A percentile compares a stretch with the other conserved stretches of the same genome.
Conservation (phyloP, 345 rosid species). For the Trapa incisa region DNA sequence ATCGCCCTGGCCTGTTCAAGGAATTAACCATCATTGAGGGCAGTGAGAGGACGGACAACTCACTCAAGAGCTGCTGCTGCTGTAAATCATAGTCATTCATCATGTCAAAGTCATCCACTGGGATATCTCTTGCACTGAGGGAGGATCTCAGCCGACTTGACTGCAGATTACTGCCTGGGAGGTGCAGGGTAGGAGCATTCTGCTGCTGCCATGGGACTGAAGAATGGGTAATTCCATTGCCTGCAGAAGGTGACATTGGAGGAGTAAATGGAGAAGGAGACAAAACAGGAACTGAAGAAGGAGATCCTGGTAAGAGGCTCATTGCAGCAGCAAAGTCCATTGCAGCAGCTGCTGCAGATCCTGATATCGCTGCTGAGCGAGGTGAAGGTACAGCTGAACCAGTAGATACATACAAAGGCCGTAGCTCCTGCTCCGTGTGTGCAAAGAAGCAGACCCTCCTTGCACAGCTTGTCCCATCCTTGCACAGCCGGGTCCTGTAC, state of each 20-base stretch:
- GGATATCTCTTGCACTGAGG: conserved; percentile 64
- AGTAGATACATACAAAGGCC: conserved; percentile 74
- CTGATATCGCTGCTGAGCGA: conserved; percentile 33
- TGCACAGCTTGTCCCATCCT: conserved; percentile 77
- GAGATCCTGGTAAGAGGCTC: conserved; percentile 72
- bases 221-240: conserved; percentile 51
- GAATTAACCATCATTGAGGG: conserved; percentile 36
- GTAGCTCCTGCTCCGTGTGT: conserved; percentile 77
- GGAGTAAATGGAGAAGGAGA: conserved; percentile 78
- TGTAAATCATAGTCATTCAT: conserved; percentile 50
- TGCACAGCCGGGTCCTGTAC: conserved; percentile 80
- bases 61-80: conserved; percentile 44
- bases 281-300: conserved; percentile 62
- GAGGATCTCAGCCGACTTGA: conserved; percentile 89
- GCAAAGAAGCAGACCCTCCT: conserved; percentile 97
- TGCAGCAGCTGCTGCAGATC: conserved; percentile 18
- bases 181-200: conserved; percentile 70
- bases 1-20: conserved; percentile 50
- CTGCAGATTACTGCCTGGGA: conserved; percentile 67
- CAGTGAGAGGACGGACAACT: conserved; percentile 37
- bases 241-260: conserved; percentile 70
- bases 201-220: conserved; percentile 79
- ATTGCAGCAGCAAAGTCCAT: conserved; percentile 79
- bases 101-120: conserved; percentile 44
- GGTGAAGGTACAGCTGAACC: conserved; percentile 93